phyloP scores from a whole-genome alignment of 2,329 filamentous ascomycete species.

The Exophiala sp. region DNA sequence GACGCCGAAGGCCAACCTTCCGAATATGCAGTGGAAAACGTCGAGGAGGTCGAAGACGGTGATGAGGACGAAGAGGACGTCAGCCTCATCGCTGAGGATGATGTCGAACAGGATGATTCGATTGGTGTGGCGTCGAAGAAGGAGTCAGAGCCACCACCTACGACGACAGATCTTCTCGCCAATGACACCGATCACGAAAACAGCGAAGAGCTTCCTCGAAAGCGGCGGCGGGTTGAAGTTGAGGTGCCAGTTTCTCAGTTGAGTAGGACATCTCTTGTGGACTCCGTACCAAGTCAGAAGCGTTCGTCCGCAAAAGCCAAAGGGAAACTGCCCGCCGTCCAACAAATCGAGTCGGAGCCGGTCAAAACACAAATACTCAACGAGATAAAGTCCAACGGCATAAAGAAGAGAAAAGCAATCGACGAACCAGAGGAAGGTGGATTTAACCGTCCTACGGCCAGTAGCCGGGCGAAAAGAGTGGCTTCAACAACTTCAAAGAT shows the following conservation, averaged over 20 bases:
- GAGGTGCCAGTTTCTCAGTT: constrained; percentile 3
- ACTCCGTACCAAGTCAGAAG: not conserved
- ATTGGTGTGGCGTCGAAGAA: not conserved
- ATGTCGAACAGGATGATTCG: not conserved
- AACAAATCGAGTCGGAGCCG: not conserved
- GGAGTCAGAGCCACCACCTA: not conserved
- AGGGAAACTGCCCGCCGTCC: not conserved
- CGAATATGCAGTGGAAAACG: constrained; percentile 6
- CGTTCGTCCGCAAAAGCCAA: not conserved
- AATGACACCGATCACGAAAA: not conserved
- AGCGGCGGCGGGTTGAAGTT: constrained; percentile 12
- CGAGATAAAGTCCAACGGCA: not conserved
- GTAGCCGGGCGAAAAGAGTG: constrained; percentile 23
- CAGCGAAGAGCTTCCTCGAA: constrained; percentile 15
- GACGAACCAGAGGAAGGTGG: constrained; percentile 10
- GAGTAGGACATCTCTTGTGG: not conserved
- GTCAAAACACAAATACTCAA: not conserved
- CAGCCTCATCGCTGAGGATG: not conserved
- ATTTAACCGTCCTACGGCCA: constrained; percentile 11
- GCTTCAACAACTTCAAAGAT: constrained; percentile 7
- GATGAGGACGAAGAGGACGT: constrained; percentile 5
- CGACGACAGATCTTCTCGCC: not conserved
- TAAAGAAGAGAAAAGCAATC: constrained; percentile 24
- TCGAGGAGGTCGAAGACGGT: constrained; percentile 8
- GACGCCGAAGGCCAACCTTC: not conserved